Conservation (phyloP, 1,139 yeast genomes). For the Yamadazyma sp. region DNA sequence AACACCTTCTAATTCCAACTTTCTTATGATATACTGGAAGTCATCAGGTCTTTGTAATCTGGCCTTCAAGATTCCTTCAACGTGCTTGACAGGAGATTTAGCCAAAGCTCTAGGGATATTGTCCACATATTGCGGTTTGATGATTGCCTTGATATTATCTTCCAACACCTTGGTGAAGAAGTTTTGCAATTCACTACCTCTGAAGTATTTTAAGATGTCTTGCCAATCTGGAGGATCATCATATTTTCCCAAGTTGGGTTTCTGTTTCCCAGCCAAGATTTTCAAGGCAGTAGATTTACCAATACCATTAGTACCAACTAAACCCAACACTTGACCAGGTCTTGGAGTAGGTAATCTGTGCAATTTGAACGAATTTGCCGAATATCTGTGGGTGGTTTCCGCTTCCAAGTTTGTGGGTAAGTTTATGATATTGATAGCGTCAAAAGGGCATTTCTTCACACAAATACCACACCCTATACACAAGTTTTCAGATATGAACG, state of each 20-base stretch:
- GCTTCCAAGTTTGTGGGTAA: conserved; percentile 91
- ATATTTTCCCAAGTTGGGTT: conserved; percentile 90
- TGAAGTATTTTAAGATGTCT: conserved; percentile 83
- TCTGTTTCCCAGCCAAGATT: conserved; percentile 96
- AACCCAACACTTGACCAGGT: conserved; percentile 97
- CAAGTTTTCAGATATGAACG: conserved; percentile 90
- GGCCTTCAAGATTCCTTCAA: conserved; percentile 76
- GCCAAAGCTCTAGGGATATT: conserved; percentile 91
- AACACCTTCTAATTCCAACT: conserved; percentile 72
- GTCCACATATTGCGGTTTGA: conserved; percentile 97
- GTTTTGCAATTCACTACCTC: conserved; percentile 97
- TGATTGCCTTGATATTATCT: conserved; percentile 89
- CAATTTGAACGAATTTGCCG: conserved; percentile 95
- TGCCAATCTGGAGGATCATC: conserved; percentile 98
- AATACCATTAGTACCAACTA: conserved; percentile 98
- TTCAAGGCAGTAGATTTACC: conserved; percentile 98
- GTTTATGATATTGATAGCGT: conserved; percentile 92
- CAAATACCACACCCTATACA: conserved; percentile 99
- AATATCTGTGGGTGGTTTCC: conserved; percentile 94
- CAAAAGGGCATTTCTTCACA: conserved; percentile 97
- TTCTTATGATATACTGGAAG: conserved; percentile 60
- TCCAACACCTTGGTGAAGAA: conserved; percentile 92
- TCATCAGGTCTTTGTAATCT: conserved; percentile 67
- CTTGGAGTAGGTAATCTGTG: conserved; percentile 98
- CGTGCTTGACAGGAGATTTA: conserved; percentile 84